Percentiles rank a stretch among this genome's conserved stretches.
Conservation (phyloP, 345 rosid genomes). For the Brassica juncea region DNA sequence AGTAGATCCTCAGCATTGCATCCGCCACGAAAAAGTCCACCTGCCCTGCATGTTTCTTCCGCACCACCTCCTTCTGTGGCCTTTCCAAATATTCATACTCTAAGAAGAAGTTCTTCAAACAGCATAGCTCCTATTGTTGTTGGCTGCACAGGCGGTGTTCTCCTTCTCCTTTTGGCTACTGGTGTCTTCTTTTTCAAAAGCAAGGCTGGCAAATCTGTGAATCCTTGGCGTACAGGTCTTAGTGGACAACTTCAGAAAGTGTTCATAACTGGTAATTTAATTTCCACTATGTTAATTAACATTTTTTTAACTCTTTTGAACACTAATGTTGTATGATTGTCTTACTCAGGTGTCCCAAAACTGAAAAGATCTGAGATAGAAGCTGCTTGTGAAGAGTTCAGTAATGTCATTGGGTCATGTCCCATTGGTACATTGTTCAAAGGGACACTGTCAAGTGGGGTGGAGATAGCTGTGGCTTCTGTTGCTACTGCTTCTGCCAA, state of each 20-base stretch:
- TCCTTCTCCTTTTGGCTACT: neutral
- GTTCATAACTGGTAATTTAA: neutral
- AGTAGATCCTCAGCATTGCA: neutral
- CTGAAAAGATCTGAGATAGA: neutral
- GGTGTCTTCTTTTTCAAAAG: neutral
- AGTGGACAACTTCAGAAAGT: neutral
- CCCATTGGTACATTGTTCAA: slow-evolving; percentile 4
- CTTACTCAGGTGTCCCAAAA: neutral
- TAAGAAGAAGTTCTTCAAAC: neutral
- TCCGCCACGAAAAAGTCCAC: neutral
- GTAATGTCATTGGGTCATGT: neutral
- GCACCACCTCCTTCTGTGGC: neutral
- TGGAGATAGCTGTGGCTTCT: slow-evolving; percentile 1
- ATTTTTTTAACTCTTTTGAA: neutral
- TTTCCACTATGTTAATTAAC: neutral
- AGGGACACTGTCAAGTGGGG: neutral
- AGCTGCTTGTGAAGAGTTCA: neutral
- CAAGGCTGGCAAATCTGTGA: neutral
- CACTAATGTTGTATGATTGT: neutral
- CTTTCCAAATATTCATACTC: neutral
- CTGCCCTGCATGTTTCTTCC: neutral
- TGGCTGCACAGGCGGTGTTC: neutral
- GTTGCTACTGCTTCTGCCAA: neutral
- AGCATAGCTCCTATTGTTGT: neutral
- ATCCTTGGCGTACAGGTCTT: neutral